Percentiles rank a stretch among this genome's conserved stretches.
Conservation (phyloP, 2,329 filamentous ascomycete species). For the Pseudohalonectria lignicola region DNA sequence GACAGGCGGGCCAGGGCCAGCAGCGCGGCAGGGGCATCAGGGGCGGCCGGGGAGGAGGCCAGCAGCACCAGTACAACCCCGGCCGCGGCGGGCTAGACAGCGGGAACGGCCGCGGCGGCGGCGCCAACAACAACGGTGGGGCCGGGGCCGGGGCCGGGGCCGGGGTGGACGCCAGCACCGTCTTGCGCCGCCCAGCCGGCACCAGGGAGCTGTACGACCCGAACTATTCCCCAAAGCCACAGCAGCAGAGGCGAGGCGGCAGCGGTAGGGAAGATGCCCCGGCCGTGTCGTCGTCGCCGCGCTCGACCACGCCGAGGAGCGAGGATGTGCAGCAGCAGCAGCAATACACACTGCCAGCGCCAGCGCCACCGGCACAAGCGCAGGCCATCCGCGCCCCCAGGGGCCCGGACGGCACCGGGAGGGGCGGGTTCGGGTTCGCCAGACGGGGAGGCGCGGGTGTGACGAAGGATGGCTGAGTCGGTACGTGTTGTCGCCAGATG, state of each 20-base stretch:
- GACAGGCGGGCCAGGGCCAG: background rate
- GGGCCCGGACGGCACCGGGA: conserved; percentile 67
- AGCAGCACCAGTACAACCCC: too few species aligned
- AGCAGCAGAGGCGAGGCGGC: conserved; percentile 32
- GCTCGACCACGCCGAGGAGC: conserved; percentile 38
- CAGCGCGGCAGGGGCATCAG: conserved; percentile 29
- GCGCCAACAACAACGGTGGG: conserved; percentile 25
- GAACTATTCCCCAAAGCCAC: conserved; percentile 54
- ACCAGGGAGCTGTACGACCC: conserved; percentile 68
- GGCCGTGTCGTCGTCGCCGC: conserved; percentile 21
- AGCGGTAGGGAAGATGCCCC: conserved; percentile 12
- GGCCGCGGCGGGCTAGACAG: too few species aligned
- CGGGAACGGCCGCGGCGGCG: background rate
- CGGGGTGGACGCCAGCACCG: too few species aligned
- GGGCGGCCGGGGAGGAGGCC: conserved; percentile 1
- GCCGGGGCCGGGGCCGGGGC: conserved; percentile 32
- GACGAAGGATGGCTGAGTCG: conserved; percentile 15
- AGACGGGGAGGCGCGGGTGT: conserved; percentile 46
- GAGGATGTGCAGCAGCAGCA: too few species aligned
- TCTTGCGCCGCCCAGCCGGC: conserved; percentile 16
- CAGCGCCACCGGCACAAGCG: too few species aligned
- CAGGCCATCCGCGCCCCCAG: conserved; percentile 63
- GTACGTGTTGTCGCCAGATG: too few species aligned
- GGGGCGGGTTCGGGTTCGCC: conserved; percentile 69
- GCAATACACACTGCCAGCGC: too few species aligned